Base-by-base conservation (phyloP, 129 eudicot genomes). In the Artemisia tridentata region DNA sequence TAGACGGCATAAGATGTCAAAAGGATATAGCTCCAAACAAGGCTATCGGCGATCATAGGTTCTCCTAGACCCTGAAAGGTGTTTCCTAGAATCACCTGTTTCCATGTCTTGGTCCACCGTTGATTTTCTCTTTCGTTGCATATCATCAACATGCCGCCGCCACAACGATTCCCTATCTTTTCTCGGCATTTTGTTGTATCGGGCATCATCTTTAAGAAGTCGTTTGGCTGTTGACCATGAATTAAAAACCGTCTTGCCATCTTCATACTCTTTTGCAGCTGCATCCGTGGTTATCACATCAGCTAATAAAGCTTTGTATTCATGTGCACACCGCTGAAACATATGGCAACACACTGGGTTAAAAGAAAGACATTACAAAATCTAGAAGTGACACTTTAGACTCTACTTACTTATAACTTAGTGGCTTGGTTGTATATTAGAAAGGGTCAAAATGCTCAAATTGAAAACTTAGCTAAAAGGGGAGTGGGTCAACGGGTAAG, bases 181-280 rank as follows among this genome's bases (percentile, higher is more conserved):
- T 80, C 99, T 88, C 4, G 96, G 89, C 93, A 88, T 77, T 79
- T 88, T 95, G 58, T 78, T 70, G 74, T 88, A 95, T 61, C 99
- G 74, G 18, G 78, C 72, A 71, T 95, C 99, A 8, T 73, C 75
- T 73, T 86, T 90, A 13, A 95, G 78, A 58, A 88, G 74, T 17
- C 53, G 79, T 81, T 91, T 88, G 27, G 99, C 99, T 48, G 97
- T 95, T 72, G 99, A 90, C 97, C 97, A 95, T 12, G 99, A 95
- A 15, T 77, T 82, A 27, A 90, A 46, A 25, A 84, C 84, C 15
- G 99, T 88, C 77, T 90, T 90, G 47, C 96, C 97, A 60, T 81
- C 91, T 69, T 87, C 90, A 27, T 81, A 84, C 75, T 90, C 93
- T 82, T 77, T 82, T 19, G 75, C 25, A 69, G 86, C 90, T 41